These are phyloP conservation scores for Begonia peltatifolia DNA, from an alignment of 306 rosid species.

Conservation along the genomic window DNA sequence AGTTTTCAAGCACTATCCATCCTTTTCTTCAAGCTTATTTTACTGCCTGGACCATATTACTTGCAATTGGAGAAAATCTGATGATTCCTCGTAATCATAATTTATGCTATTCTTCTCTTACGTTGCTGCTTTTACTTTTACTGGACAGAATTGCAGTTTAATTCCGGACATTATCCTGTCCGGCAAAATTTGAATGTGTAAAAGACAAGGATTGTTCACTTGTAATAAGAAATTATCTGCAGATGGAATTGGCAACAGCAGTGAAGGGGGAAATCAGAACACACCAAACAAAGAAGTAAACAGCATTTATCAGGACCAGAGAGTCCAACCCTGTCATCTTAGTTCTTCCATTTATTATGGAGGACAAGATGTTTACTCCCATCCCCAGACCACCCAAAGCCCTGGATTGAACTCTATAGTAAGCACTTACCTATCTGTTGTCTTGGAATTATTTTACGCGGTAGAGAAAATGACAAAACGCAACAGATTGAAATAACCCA, in stretches of 20 bases:
- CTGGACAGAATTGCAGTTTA: no score
- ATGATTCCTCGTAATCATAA: no score
- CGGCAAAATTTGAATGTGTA: slow-evolving; percentile 10
- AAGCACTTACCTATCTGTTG: slow-evolving; percentile 3
- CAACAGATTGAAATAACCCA: no score
- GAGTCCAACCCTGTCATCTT: slow-evolving; percentile 71
- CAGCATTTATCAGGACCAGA: slow-evolving; percentile 52
- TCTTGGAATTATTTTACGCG: no score
- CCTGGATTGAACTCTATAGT: slow-evolving; percentile 28
- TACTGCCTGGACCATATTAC: no score
- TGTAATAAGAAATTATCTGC: background rate
- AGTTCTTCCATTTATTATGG: slow-evolving; percentile 92
- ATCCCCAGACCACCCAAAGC: slow-evolving; percentile 31
- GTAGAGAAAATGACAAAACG: no score
- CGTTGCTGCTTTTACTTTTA: no score
- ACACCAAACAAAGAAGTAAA: slow-evolving; percentile 26
- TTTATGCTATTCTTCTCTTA: no score
- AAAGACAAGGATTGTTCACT: no score
- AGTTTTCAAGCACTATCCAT: no score
- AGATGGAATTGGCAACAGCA: slow-evolving; percentile 29
- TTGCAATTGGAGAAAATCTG: no score
- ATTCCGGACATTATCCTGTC: slow-evolving; percentile 5
- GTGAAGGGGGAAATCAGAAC: slow-evolving; percentile 27
- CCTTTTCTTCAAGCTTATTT: no score
- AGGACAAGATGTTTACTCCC: slow-evolving; percentile 64